Evolutionary conservation across 2,329 filamentous ascomycete species (phyloP), one percentile per base, ranked within the genome.

Genomic region (Xylariaceae sp.): DNA sequence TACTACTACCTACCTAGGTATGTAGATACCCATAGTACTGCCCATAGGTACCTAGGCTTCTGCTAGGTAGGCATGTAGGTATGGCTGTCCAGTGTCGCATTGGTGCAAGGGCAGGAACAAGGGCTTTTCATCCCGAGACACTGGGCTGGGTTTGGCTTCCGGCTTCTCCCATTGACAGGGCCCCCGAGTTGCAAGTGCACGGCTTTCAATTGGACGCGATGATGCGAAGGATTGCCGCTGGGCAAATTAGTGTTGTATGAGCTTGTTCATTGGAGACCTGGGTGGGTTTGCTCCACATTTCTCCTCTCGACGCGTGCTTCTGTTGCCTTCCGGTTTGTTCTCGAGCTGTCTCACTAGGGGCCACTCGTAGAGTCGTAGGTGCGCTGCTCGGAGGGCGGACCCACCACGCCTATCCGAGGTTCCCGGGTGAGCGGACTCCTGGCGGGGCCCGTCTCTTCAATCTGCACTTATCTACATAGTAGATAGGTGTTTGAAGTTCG

Each of bases 121-220:
- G 35, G 35, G 4, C 19, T 37, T 37, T 11, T 3, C 35, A 37
- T 37, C 35, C 65, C 64, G 63, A 64, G 54, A 55, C 53, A 56
- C 57, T 67, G 65, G 57, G 56, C 62, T 65, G 64, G 65, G 62
- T 65, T 51, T 55, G 46, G 53, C 60, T 67, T 66, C 66, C 66
- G 66, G 61, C 53, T 67, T 68, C 53, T 65, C 59, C 66, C 66
- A 65, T 53, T 50, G 45, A 54, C 41, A 44, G 27, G 37, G 29
- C 30, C 8, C 19, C 19, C 19, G 19, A 19, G 19, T 19, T 19
- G 19, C 19, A 19, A 19, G 11, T 11, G 9, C n/a, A 29, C 3
- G 27, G 34, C 52, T 8, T 47, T 31, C 60, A 46, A 65, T 66
- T 66, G 64, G 64, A 59, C 41, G 37, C 45, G 43, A 34, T 54